Conservation (phyloP, 331 rosid species). For the Rosa hybrid region DNA sequence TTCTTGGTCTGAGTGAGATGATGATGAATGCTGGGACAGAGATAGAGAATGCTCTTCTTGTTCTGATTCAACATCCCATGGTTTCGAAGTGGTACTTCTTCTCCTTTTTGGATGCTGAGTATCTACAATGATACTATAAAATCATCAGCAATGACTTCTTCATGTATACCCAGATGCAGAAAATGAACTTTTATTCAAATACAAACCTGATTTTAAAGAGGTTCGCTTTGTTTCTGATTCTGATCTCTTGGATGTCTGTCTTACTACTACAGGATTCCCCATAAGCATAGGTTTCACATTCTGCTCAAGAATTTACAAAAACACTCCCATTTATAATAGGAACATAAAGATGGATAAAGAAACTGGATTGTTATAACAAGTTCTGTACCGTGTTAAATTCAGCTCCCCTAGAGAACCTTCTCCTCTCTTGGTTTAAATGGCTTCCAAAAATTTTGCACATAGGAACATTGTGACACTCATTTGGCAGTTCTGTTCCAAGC, state of each 20-base stretch:
- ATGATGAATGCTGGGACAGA: conserved; percentile 79
- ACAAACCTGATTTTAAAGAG: conserved; percentile 55
- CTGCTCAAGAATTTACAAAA: conserved; percentile 45
- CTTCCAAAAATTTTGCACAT: conserved; percentile 76
- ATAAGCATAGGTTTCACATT: conserved; percentile 30
- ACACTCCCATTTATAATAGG: conserved; percentile 4
- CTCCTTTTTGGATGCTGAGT: conserved; percentile 72
- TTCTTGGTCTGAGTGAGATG: conserved; percentile 90
- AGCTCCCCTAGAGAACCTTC: conserved; percentile 33
- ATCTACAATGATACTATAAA: conserved; percentile 42
- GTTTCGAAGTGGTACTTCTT: conserved; percentile 59
- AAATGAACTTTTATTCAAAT: background rate
- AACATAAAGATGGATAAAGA: background rate
- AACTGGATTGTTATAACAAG: background rate
- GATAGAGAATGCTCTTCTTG: conserved; percentile 97
- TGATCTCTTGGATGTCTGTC: conserved; percentile 38
- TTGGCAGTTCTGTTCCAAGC: conserved; percentile 67
- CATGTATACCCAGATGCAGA: background rate
- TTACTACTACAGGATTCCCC: conserved; percentile 45
- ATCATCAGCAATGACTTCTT: background rate
- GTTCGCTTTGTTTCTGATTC: conserved; percentile 43
- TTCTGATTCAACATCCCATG: conserved; percentile 72
- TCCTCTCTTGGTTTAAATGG: conserved; percentile 66
- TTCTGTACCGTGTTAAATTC: conserved; percentile 47
- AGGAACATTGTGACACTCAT: conserved; percentile 57